Evolutionary conservation across 2,329 filamentous ascomycete genomes (phyloP), one percentile per base, ranked within the genome.

Genomic region (Mycosphaerella sp.): DNA sequence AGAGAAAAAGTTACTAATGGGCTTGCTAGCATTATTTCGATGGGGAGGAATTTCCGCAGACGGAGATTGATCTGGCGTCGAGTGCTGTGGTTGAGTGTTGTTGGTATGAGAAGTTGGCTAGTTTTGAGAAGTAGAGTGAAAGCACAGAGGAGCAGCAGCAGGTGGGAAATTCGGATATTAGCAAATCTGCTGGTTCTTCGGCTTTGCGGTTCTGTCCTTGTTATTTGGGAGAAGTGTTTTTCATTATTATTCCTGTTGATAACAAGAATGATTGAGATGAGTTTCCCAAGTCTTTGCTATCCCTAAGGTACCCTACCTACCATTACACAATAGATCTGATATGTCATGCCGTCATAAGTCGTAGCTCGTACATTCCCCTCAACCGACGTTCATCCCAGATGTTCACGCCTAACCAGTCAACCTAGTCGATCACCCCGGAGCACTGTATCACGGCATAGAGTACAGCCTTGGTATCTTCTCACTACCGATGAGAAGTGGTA

Each of bases 21-120:
- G n/a, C n/a, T n/a, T n/a, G n/a, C n/a, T 30, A 59, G 57, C 54
- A 57, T 39, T 57, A 44, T 34, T 55, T 57, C 41, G 54, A 53
- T 39, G 54, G 56, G 12, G 47, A 55, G 36, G 16, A 34, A 1
- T 28, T 52, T 40, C 57, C 57, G 3, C 3, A n/a, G 13, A 10
- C 1, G 30, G 8, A 32, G 13, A 32, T 10, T 32, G 4, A 9
- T 12, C 1, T 5, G 13, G 6, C 4, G 10, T 34, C 1, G 5
- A 34, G 7, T 12, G 7, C 3, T 6, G 2, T 34, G 6, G 30
- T n/a, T 1, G 30, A 34, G 21, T 35, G 16, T 30, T 14, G 4
- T 44, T 44, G 12, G 30, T 12, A 44, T 34, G 9, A 12, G n/a
- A 13, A 5, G 6, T 16, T 13, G 8, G 10, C 41, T 14, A 46